Conservation (phyloP, 2,329 filamentous ascomycete genomes). For the Aspergillus sp. region DNA sequence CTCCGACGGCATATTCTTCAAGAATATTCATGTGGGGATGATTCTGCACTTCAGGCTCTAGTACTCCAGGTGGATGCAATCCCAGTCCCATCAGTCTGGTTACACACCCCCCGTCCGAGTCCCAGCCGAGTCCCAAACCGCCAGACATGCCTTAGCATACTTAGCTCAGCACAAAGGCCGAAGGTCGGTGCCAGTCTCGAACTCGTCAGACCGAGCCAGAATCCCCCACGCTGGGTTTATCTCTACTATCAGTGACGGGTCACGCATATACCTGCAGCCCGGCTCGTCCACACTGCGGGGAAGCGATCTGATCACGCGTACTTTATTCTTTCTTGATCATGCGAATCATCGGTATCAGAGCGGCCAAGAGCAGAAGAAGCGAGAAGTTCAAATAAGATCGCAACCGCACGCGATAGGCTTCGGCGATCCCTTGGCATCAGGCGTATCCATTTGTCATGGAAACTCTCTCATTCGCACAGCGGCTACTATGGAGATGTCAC, state of each 20-base stretch:
- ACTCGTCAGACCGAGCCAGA: not conserved
- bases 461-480: conserved; percentile 7
- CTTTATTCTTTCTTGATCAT: not conserved
- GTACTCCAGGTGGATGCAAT: conserved; percentile 1
- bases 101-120: not conserved
- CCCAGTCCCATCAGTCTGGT: conserved; percentile 4
- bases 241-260: not conserved
- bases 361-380: not conserved
- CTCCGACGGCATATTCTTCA: not conserved
- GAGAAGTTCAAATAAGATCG: conserved; percentile 14
- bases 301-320: not conserved
- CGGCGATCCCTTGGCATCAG: conserved; percentile 14
- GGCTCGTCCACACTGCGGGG: not conserved
- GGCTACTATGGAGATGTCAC: not conserved
- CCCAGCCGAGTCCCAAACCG: not conserved
- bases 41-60: not conserved
- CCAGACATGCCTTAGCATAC: not conserved
- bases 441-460: conserved; percentile 12
- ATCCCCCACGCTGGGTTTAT: not conserved
- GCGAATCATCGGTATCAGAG: not conserved
- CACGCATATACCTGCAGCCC: not conserved
- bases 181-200: not conserved
- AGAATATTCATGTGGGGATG: not conserved
- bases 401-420: conserved; percentile 12
- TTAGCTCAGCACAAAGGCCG: not conserved